These are phyloP conservation scores for Ormosia semicastrata DNA, from an alignment of 306 rosid genomes.

Conservation along the genomic window DNA sequence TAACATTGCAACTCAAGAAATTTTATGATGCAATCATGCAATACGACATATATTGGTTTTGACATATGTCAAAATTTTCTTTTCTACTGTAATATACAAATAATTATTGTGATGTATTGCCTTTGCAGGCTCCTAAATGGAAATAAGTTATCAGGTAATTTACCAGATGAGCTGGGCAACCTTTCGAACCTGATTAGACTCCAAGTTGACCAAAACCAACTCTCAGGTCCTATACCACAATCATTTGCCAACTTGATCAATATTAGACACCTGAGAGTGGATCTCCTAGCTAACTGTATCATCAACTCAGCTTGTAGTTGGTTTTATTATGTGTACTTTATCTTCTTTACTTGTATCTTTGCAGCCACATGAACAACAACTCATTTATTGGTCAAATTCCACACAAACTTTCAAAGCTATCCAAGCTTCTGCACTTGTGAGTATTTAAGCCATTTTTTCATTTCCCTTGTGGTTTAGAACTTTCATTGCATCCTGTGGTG, in stretches of 20 bases:
- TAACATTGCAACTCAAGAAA: background rate
- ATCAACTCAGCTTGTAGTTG: slow-evolving; percentile 10
- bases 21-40: background rate
- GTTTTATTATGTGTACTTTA: slow-evolving; percentile 24
- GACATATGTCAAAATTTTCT: no score
- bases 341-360: slow-evolving; percentile 25
- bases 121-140: slow-evolving; percentile 58
- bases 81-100: no score
- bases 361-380: slow-evolving; percentile 74
- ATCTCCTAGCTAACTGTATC: slow-evolving; percentile 17
- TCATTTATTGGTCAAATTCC: slow-evolving; percentile 66
- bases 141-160: slow-evolving; percentile 51
- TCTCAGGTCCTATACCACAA: slow-evolving; percentile 56
- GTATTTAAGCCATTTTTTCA: slow-evolving; percentile 26
- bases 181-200: slow-evolving; percentile 45
- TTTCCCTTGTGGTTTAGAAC: slow-evolving; percentile 11
- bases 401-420: slow-evolving; percentile 41
- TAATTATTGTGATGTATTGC: slow-evolving; percentile 26
- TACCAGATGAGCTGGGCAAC: slow-evolving; percentile 64
- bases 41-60: no score
- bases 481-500: background rate
- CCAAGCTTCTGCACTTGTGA: slow-evolving; percentile 54
- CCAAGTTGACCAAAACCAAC: slow-evolving; percentile 51
- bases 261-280: slow-evolving; percentile 57
- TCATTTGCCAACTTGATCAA: slow-evolving; percentile 49